Conservation (phyloP, 2,329 filamentous ascomycete genomes). For the Pestalotiopsis fici region DNA sequence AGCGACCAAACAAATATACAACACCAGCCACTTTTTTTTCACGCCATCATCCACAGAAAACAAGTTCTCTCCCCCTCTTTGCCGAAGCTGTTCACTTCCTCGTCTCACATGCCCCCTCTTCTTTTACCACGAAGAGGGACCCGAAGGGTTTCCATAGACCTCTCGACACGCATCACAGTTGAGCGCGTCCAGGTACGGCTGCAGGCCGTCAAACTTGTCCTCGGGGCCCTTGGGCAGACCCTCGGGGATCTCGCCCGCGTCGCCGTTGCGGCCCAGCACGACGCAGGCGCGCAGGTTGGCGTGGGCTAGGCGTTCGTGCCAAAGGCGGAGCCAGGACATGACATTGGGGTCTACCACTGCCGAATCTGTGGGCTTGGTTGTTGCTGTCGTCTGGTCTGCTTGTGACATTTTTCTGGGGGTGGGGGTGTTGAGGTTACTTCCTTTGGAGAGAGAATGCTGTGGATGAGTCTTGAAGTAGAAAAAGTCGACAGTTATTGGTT, state of each 20-base stretch:
- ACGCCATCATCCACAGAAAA: too few relatives aligned
- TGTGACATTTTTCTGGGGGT: background rate
- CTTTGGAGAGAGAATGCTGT: background rate
- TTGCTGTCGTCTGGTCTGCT: background rate
- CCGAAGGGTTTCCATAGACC: background rate
- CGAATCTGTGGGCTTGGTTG: too few relatives aligned
- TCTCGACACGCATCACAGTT: background rate
- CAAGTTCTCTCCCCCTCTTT: too few relatives aligned
- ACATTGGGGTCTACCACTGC: background rate
- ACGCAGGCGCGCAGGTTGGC: background rate
- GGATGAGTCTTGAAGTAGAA: too few relatives aligned
- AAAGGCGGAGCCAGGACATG: background rate
- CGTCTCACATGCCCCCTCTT: too few relatives aligned
- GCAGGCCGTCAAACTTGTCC: background rate
- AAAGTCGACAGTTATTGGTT: too few relatives aligned
- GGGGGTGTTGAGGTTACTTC: too few relatives aligned
- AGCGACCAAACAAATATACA: too few relatives aligned
- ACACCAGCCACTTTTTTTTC: too few relatives aligned
- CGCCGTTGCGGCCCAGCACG: background rate
- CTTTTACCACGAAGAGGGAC: slow-evolving; percentile 1
- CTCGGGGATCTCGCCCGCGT: slow-evolving; percentile 3
- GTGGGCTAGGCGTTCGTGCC: slow-evolving; percentile 1
- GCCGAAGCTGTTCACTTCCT: too few relatives aligned
- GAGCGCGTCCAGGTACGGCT: slow-evolving; percentile 5
- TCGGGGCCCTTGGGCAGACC: background rate